Conservation (phyloP, 345 rosid species). For the Draba incana region DNA sequence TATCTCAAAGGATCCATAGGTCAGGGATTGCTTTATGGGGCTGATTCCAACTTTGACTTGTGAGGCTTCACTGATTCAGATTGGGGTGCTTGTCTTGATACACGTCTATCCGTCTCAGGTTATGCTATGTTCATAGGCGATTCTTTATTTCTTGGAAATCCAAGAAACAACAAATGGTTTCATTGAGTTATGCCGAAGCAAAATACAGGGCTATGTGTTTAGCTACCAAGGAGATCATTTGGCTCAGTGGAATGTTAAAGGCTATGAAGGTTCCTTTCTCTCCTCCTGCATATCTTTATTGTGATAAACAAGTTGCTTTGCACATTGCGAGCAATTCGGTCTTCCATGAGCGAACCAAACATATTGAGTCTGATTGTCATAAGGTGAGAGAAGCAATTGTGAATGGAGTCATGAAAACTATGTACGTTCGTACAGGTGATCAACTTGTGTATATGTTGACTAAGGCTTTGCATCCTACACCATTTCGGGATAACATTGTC, state of each 20-base stretch:
- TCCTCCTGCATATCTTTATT: background rate
- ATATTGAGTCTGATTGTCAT: background rate
- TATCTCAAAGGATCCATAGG: background rate
- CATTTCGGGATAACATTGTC: too few relatives aligned
- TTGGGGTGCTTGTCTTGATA: background rate
- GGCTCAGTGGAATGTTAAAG: background rate
- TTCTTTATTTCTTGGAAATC: background rate
- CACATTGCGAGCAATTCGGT: background rate
- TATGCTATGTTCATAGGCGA: background rate
- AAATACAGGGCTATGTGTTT: background rate
- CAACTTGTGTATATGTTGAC: too few relatives aligned
- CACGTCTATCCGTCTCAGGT: background rate
- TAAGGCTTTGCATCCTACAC: too few relatives aligned
- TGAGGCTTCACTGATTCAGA: background rate
- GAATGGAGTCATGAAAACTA: too few relatives aligned
- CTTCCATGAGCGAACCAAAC: background rate
- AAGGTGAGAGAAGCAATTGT: background rate
- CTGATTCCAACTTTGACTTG: background rate
- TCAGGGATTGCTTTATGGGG: background rate
- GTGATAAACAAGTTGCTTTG: background rate
- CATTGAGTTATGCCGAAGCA: background rate
- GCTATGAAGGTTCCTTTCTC: background rate
- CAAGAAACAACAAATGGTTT: background rate
- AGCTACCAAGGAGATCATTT: background rate
- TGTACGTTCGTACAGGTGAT: too few relatives aligned